Base-by-base conservation (phyloP, 345 rosid genomes). In the Pugionium dolabratum region DNA sequence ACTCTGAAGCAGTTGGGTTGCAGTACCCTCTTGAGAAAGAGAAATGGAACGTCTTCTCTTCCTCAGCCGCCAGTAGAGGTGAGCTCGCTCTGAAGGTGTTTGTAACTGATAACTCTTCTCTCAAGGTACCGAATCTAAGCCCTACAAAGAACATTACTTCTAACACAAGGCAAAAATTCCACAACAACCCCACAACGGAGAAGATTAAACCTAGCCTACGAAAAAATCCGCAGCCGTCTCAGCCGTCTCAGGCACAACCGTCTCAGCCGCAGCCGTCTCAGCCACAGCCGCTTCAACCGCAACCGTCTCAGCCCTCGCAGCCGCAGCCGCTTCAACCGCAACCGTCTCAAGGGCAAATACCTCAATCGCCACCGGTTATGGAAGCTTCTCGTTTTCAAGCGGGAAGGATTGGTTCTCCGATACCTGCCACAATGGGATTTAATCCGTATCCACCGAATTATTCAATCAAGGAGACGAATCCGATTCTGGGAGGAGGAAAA, bases 11-110 rank as follows among this genome's bases (percentile, higher is more conserved):
- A 31, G 83, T 82, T 32, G 82, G 83, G 42, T 75, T 86, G 73
- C 84, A 88, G 52, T 93, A 83, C 54, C 98, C 98, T 69, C 76
- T 93, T 18, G 98, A 93, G 63, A 92, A 84, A 66, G 98, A 93
- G 40, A 73, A 73, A 61, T 69, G 78, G 49, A 9, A 48, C 37
- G 1, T 90, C 11, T 75, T 84, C 39, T 80, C 90, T 50, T 82
- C 75, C 42, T 78, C 75, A 48, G 29, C 61, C 5, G 10, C 48
- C 54, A 46, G 10, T 35, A 83, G 74, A 75, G 96, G 97, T 39
- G 97, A 90, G 80, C 85, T 93, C 7, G 84, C 88, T 52, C 59
- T 93, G 45, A 93, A 84, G 58, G 91, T 90, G 10, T 93, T 80
- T 73, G 47, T 87, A 32, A 87, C 96, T 8, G 83, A 86, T 77